Base-by-base conservation (phyloP, 495 filamentous ascomycete species). In the Neohortaea acidophila region DNA sequence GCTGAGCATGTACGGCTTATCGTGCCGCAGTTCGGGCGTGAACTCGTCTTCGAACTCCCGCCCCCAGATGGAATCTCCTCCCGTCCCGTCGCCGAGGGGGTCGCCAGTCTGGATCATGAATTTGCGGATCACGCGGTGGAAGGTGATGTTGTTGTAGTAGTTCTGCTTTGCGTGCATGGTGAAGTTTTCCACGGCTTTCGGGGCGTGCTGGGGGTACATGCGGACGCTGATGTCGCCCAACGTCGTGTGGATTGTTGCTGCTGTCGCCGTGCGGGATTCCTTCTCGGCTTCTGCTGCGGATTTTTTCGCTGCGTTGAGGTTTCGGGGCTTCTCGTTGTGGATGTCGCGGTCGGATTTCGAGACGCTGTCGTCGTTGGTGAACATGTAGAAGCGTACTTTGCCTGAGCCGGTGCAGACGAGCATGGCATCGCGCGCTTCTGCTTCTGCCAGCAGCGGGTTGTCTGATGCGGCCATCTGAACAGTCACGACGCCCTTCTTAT, bases 81-180 rank as follows among this genome's bases (percentile, higher is more conserved):
- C 89, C 0, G 86, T 96, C 2, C 89, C 89, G 51, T 99, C 87
- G 10, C 89, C 89, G 2, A 93, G 60, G 0, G 91, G 91, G 54
- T 99, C 89, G 25, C 89, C 89, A 34, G 85, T 73, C 53, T 77
- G 73, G 40, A 99, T 93, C 89, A 99, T 99, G 62, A 99, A 99
- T 54, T 96, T 96, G 43, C 79, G 74, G 52, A 99, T 94, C 5
- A 99, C 79, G 13, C 89, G 78, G 59, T 99, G 89, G 67, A 99
- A 99, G 46, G 93, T 86, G 10, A 85, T 85, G 56, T 81, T 81
- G 60, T 96, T 94, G 65, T 96, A 99, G 59, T 96, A 96, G 2
- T 83, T 84, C 36, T 72, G 73, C 37, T 76, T 79, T 1, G 84
- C 70, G 45, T 96, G 89, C 0, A 84, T 91, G 33, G 85, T 81